phyloP scores from a whole-genome alignment of 164 flowering plant genomes.

The Protea cynaroides region DNA sequence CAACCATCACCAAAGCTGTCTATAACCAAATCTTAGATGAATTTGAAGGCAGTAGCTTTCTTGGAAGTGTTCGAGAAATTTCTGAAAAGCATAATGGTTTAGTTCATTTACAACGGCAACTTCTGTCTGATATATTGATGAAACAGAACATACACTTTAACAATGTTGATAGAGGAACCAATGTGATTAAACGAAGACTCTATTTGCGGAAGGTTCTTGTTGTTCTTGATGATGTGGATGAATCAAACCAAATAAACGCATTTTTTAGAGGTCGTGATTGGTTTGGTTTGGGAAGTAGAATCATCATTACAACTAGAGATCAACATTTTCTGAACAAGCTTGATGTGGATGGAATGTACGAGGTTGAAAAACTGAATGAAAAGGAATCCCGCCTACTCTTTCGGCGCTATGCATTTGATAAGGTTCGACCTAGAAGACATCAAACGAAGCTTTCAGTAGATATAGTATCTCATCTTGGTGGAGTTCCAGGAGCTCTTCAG shows the following conservation, averaged over 20 bases:
- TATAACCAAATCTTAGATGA: neutral
- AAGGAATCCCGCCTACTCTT: neutral
- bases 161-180: slow-evolving; percentile 5
- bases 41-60: slow-evolving; percentile 9
- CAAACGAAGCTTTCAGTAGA: neutral
- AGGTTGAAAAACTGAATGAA: neutral
- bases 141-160: neutral
- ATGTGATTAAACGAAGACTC: neutral
- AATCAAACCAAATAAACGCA: neutral
- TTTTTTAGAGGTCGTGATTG: neutral
- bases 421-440: neutral
- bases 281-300: too few relatives aligned
- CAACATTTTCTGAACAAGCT: too few relatives aligned
- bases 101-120: neutral
- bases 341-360: too few relatives aligned
- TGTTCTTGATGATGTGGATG: slow-evolving; percentile 1
- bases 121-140: neutral
- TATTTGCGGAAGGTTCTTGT: neutral
- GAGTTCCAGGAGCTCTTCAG: neutral
- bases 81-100: neutral
- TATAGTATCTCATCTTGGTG: neutral
- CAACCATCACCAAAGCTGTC: too few relatives aligned
- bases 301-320: too few relatives aligned
- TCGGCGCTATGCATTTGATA: neutral
- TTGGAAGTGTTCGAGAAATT: slow-evolving; percentile 6